Evolutionary conservation across 192 early-diverging fungal species (phyloP).

Genomic region (Podila epicladia): DNA sequence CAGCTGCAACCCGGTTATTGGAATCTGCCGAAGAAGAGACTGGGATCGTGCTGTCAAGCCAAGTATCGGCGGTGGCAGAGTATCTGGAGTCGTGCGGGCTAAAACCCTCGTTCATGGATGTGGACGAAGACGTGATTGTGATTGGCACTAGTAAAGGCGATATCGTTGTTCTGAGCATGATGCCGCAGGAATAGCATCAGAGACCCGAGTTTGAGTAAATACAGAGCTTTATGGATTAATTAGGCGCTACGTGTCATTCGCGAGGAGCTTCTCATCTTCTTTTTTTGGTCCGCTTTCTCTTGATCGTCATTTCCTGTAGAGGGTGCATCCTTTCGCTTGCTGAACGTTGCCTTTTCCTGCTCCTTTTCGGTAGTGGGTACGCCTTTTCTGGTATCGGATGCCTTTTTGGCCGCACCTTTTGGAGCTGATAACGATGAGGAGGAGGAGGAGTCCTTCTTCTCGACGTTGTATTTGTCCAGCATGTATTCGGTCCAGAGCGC

Average conservation of each 20-base stretch:
- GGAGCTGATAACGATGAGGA: background rate
- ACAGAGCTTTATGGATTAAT: too few species aligned
- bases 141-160: constrained; percentile 50
- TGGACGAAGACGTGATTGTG: constrained; percentile 41
- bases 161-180: constrained; percentile 35
- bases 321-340: background rate
- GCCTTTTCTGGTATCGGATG: background rate
- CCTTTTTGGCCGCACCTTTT: background rate
- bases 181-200: constrained; percentile 12
- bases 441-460: background rate
- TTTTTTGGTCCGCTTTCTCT: too few species aligned
- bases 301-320: too few species aligned
- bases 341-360: background rate
- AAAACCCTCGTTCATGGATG: constrained; percentile 49
- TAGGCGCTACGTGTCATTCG: too few species aligned
- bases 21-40: constrained; percentile 1
- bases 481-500: constrained; percentile 46
- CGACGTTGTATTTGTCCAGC: constrained; percentile 23
- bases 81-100: constrained; percentile 40
- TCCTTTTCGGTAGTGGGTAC: background rate
- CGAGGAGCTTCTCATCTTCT: too few species aligned
- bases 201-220: too few species aligned
- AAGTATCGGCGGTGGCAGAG: constrained; percentile 7
- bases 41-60: constrained; percentile 35
- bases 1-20: background rate